phyloP scores from a whole-genome alignment of 1,139 yeast species.

The Diutina rugosa region DNA sequence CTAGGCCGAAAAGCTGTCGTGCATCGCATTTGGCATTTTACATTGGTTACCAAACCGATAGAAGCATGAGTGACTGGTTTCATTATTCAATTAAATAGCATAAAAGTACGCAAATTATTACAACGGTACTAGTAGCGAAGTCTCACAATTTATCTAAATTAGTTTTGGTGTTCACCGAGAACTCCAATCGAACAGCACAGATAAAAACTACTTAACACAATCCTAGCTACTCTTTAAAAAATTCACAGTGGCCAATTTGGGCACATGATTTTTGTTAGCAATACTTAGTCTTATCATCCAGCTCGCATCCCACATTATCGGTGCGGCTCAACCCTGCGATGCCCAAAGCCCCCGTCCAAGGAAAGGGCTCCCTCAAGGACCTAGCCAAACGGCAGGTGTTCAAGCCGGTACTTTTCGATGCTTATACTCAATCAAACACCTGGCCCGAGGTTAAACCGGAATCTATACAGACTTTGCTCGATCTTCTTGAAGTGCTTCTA shows the following conservation, averaged over 20 bases:
- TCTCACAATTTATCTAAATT: too few species aligned
- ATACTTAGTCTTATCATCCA: not conserved
- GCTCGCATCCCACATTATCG: not conserved
- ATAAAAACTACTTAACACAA: too few species aligned
- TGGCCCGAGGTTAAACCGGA: slow-evolving; percentile 41
- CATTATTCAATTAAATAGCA: not conserved
- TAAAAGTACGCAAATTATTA: too few species aligned
- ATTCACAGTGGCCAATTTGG: too few species aligned
- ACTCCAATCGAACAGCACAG: too few species aligned
- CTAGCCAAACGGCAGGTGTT: slow-evolving; percentile 39
- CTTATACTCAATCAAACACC: slow-evolving; percentile 33
- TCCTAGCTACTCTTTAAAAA: too few species aligned
- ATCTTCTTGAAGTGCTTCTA: slow-evolving; percentile 24
- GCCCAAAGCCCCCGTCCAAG: not conserved
- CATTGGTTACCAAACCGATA: not conserved
- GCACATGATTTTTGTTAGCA: too few species aligned
- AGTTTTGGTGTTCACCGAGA: too few species aligned
- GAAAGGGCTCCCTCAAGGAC: slow-evolving; percentile 22
- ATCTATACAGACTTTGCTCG: slow-evolving; percentile 23
- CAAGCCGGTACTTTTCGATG: slow-evolving; percentile 50
- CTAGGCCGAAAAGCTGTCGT: not conserved
- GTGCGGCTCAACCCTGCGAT: not conserved
- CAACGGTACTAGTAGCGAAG: too few species aligned
- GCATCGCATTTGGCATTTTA: not conserved
- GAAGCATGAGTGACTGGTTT: not conserved